These are phyloP conservation scores for Hemerocallis citrina DNA, from an alignment of 106 monocot genomes.

Conservation along the genomic window DNA sequence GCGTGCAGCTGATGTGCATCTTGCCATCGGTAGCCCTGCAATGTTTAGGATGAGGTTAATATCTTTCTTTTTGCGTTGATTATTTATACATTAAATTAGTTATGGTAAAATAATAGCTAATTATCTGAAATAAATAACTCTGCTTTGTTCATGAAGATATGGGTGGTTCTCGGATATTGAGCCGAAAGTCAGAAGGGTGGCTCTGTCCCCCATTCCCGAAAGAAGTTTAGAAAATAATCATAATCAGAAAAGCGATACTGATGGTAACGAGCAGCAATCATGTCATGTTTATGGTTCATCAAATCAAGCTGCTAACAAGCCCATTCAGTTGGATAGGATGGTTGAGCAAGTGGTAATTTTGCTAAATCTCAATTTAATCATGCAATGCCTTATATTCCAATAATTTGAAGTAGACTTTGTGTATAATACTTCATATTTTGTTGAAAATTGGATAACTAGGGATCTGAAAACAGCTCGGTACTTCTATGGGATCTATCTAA, in stretches of 20 bases:
- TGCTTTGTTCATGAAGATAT: slow-evolving; percentile 25
- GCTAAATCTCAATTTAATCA: background rate
- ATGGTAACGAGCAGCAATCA: slow-evolving; percentile 1
- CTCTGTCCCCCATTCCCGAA: slow-evolving; percentile 3
- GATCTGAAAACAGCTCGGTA: background rate
- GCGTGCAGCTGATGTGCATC: slow-evolving; percentile 52
- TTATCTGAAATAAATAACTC: background rate
- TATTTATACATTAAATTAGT: background rate
- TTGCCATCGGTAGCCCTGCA: slow-evolving; percentile 38
- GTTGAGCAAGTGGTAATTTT: slow-evolving; percentile 15
- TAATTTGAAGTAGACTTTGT: background rate
- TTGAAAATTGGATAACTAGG: slow-evolving; percentile 25
- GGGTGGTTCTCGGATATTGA: slow-evolving; percentile 31
- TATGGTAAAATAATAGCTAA: background rate
- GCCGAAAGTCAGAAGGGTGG: background rate
- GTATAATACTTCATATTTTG: background rate
- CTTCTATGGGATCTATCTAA: slow-evolving; percentile 44
- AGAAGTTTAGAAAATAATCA: background rate
- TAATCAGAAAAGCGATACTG: background rate
- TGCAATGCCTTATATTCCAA: background rate
- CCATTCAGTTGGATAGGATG: background rate
- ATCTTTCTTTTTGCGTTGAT: background rate
- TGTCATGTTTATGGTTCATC: background rate
- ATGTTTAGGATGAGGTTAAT: slow-evolving; percentile 55
- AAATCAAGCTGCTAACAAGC: slow-evolving; percentile 1